phyloP scores from a whole-genome alignment of 305 asterid genomes.

The Striga hermonthica region DNA sequence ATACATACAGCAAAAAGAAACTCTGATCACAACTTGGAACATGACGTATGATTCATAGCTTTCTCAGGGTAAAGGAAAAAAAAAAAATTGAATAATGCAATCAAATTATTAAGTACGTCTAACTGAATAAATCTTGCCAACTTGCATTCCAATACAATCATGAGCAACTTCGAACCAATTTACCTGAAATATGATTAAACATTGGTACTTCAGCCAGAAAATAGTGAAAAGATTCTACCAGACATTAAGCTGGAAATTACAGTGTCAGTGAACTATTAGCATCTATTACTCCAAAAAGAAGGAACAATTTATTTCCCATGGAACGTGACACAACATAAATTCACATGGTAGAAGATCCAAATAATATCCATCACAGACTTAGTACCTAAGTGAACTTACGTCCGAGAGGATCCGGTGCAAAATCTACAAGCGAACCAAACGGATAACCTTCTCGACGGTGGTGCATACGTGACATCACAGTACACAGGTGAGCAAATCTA shows the following conservation, averaged over 20 bases:
- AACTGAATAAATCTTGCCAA: conserved; percentile 11
- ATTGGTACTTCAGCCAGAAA: background rate
- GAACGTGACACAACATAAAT: conserved; percentile 3
- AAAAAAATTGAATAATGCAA: background rate
- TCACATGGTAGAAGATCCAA: background rate
- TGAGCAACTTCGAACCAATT: background rate
- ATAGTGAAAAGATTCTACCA: background rate
- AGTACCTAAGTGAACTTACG: conserved; percentile 55
- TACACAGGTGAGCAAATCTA: conserved; percentile 94
- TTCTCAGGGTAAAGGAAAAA: background rate
- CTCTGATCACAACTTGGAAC: background rate
- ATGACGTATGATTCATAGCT: background rate
- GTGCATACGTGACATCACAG: conserved; percentile 94
- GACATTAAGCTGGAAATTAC: background rate
- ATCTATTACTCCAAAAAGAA: background rate
- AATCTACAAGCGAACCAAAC: conserved; percentile 96
- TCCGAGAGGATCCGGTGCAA: conserved; percentile 86
- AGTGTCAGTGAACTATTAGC: background rate
- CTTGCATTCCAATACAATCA: background rate
- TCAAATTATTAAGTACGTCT: background rate
- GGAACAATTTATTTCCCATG: background rate
- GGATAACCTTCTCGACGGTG: conserved; percentile 97
- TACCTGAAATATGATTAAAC: background rate
- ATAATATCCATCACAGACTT: background rate
- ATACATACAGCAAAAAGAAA: background rate